A percentile compares a stretch with the other conserved stretches of the same genome.
These are phyloP conservation scores for Vigna angularis DNA, from an alignment of 306 rosid species.

Conservation along the genomic window DNA sequence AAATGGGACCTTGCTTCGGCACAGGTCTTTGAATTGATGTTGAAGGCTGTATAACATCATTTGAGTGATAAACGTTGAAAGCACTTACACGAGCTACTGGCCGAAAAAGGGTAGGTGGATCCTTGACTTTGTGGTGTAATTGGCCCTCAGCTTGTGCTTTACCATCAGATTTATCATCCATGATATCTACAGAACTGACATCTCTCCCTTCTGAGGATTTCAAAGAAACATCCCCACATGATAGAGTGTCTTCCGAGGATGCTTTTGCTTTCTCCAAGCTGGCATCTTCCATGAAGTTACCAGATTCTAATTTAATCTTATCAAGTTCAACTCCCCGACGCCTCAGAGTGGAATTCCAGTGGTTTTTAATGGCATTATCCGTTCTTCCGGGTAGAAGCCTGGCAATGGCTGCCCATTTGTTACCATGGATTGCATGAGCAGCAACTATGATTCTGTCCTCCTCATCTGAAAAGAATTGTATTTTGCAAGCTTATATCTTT, in stretches of 20 bases:
- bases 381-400: constrained; percentile 88
- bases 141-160: constrained; percentile 55
- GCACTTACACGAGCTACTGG: constrained; percentile 92
- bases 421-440: constrained; percentile 91
- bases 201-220: constrained; percentile 80
- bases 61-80: constrained; percentile 67
- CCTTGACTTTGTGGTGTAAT: constrained; percentile 56
- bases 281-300: constrained; percentile 59
- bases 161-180: constrained; percentile 60
- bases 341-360: constrained; percentile 92
- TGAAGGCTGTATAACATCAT: constrained; percentile 57
- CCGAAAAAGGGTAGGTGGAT: constrained; percentile 68
- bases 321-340: constrained; percentile 68
- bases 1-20: constrained; percentile 71
- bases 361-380: constrained; percentile 91
- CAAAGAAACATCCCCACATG: constrained; percentile 82
- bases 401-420: constrained; percentile 94
- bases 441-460: constrained; percentile 87
- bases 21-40: constrained; percentile 56
- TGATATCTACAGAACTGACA: constrained; percentile 61
- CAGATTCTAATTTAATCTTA: constrained; percentile 64
- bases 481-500: constrained; percentile 40
- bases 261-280: constrained; percentile 86
- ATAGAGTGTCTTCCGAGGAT: constrained; percentile 89
- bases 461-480: constrained; percentile 68